phyloP scores from a whole-genome alignment of 257 asterid species.

The Solanum pinnatisectum region DNA sequence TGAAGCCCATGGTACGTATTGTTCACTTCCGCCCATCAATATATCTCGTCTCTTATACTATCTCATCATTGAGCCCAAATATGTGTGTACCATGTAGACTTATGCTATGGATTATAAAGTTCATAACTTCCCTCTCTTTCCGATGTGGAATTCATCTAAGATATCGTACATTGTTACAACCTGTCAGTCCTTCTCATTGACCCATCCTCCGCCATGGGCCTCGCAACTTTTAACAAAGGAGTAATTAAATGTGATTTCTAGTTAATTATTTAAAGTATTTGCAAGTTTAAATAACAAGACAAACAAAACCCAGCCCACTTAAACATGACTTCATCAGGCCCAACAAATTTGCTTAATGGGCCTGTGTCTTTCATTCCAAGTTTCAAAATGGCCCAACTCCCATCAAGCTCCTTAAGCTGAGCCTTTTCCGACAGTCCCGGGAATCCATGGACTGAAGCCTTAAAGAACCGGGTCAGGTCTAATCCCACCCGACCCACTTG shows the following conservation, averaged over 20 bases:
- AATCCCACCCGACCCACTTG: not conserved
- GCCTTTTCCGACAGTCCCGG: not conserved
- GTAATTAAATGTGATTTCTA: not conserved
- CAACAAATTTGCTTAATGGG: not conserved
- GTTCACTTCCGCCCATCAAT: not conserved
- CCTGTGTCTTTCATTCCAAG: not conserved
- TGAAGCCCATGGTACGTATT: not conserved
- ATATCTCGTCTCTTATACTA: not conserved
- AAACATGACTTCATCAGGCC: not conserved
- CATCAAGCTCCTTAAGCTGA: not conserved
- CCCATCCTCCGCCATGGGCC: not conserved
- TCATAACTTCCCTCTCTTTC: not conserved
- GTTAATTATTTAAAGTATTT: not conserved
- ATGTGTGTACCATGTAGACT: not conserved
- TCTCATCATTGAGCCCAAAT: not conserved
- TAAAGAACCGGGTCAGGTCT: not conserved
- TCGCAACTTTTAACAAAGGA: not conserved
- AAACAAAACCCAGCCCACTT: not conserved
- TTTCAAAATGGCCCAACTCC: not conserved
- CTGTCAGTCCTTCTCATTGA: not conserved
- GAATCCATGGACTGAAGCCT: not conserved
- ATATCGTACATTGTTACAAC: not conserved
- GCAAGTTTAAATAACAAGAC: not conserved
- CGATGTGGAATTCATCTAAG: not conserved
- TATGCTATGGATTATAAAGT: not conserved